Evolutionary conservation across 2,329 filamentous ascomycete genomes (phyloP).

Genomic region (Myriosclerotinia curreyana): DNA sequence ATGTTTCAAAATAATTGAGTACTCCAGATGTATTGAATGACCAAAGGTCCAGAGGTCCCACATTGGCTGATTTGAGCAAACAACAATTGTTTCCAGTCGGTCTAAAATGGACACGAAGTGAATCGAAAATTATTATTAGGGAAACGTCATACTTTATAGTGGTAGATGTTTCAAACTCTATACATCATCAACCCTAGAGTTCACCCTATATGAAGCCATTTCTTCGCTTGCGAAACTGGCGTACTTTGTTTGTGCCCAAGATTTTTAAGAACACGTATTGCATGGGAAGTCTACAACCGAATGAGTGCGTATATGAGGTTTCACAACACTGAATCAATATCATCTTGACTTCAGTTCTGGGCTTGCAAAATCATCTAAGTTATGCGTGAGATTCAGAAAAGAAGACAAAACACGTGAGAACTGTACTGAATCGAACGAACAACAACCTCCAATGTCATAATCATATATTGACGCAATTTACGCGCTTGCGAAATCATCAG

Average conservation of each 20-base stretch:
- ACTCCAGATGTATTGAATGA: too few species aligned
- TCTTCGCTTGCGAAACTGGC: constrained; percentile 1
- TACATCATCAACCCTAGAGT: neutral
- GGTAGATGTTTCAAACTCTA: neutral
- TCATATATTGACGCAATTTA: neutral
- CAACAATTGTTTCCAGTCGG: neutral
- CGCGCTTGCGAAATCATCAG: constrained; percentile 3
- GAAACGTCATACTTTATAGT: neutral
- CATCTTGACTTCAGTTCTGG: neutral
- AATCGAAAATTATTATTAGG: neutral
- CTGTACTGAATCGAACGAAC: neutral
- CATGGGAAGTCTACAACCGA: neutral
- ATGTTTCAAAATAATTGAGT: too few species aligned
- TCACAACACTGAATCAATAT: neutral
- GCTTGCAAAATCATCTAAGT: constrained; percentile 7
- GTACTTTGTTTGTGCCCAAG: neutral
- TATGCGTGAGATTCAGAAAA: neutral
- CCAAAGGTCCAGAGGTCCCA: too few species aligned
- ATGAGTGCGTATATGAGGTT: neutral
- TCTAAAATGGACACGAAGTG: neutral
- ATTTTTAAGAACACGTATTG: neutral
- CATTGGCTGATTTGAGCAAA: neutral
- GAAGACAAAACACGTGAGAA: neutral
- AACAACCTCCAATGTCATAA: neutral
- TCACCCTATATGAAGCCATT: neutral